Evolutionary conservation across 2,329 filamentous ascomycete genomes (phyloP).

Genomic region (Lachnum nothofagi): DNA sequence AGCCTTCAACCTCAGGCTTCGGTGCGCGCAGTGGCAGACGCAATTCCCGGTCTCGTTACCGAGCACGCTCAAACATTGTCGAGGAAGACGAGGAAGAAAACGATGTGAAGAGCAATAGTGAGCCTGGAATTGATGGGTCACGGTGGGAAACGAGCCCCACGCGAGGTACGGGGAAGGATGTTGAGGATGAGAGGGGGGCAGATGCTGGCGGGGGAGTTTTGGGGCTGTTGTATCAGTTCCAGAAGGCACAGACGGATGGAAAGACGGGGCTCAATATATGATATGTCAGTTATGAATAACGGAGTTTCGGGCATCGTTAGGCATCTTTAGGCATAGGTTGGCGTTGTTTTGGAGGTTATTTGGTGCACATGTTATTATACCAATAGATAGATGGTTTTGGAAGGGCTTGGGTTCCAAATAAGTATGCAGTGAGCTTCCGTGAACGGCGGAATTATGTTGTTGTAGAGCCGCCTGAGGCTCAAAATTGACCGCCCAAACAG

Average conservation of each 20-base stretch:
- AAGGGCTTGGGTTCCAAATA: no score
- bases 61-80: conserved; percentile 47
- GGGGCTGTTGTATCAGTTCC: conserved; percentile 62
- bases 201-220: conserved; percentile 52
- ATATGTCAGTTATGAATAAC: neutral
- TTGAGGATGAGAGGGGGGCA: conserved; percentile 43
- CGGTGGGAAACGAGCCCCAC: conserved; percentile 40
- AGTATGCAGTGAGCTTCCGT: no score
- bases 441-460: no score
- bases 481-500: no score
- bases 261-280: conserved; percentile 36
- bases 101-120: conserved; percentile 23
- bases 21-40: conserved; percentile 44
- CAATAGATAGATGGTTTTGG: no score
- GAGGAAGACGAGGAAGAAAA: conserved; percentile 46
- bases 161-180: conserved; percentile 31
- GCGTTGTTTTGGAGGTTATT: no score
- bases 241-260: conserved; percentile 53
- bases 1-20: conserved; percentile 51
- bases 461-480: no score
- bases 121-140: conserved; percentile 35
- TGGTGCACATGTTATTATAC: no score
- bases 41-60: conserved; percentile 41
- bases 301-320: conserved; percentile 5
- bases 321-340: neutral